Conservation (phyloP, 129 eudicot genomes). For the Kitagawia praeruptora region DNA sequence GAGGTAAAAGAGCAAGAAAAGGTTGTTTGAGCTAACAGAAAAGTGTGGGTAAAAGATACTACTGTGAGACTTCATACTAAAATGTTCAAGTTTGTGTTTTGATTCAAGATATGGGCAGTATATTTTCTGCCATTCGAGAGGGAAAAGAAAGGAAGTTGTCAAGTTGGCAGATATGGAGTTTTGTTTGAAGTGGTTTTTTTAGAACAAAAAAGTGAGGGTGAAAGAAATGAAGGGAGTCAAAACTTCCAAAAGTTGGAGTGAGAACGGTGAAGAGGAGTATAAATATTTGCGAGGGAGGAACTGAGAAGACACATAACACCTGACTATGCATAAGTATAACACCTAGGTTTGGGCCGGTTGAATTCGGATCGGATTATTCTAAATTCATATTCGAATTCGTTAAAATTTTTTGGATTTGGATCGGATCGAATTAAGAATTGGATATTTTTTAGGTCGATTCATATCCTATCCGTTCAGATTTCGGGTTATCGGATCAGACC, state of each 20-base stretch:
- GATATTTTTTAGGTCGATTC: too few relatives aligned
- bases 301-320: too few relatives aligned
- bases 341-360: too few relatives aligned
- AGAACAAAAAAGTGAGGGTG: neutral
- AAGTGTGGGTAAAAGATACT: neutral
- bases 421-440: too few relatives aligned
- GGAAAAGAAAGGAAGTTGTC: neutral
- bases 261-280: slow-evolving; percentile 20
- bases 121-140: slow-evolving; percentile 14
- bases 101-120: slow-evolving; percentile 25
- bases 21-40: slow-evolving; percentile 11
- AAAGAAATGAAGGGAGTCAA: neutral
- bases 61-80: slow-evolving; percentile 26
- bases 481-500: too few relatives aligned
- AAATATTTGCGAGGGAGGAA: slow-evolving; percentile 20
- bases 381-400: too few relatives aligned
- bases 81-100: slow-evolving; percentile 3
- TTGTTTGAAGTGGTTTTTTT: neutral
- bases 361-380: too few relatives aligned
- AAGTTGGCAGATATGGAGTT: neutral
- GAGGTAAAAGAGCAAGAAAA: slow-evolving; percentile 3
- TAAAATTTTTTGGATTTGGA: too few relatives aligned
- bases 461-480: too few relatives aligned
- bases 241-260: slow-evolving; percentile 11
- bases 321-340: too few relatives aligned